These are phyloP conservation scores for Tetrapisispora arboricola DNA, from an alignment of 805 yeast genomes.

Conservation along the genomic window DNA sequence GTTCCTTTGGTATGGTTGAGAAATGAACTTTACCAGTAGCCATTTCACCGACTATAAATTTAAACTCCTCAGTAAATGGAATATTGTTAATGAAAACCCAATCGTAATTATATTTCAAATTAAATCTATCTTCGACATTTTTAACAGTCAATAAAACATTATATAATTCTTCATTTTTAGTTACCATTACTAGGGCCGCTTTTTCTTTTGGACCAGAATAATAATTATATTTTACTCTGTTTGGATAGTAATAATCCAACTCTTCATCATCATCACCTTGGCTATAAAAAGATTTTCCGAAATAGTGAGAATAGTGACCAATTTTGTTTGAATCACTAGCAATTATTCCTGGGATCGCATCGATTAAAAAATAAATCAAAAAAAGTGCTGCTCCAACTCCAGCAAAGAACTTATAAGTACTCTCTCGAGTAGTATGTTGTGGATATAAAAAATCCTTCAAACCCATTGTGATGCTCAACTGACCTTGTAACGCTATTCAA, in stretches of 20 bases:
- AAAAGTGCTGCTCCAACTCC: background rate
- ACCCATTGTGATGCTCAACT: background rate
- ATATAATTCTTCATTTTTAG: background rate
- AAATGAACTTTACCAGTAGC: constrained; percentile 38
- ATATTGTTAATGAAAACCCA: constrained; percentile 68
- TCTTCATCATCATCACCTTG: constrained; percentile 1
- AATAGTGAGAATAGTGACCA: constrained; percentile 2
- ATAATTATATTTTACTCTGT: constrained; percentile 1
- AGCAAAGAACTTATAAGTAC: background rate
- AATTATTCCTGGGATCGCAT: background rate
- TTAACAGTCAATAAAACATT: constrained; percentile 33
- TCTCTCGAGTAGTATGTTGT: background rate
- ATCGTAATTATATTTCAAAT: constrained; percentile 61
- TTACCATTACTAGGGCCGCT: constrained; percentile 1
- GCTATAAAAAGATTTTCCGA: background rate
- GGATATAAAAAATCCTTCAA: background rate
- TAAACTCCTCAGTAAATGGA: constrained; percentile 51
- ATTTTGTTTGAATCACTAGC: background rate
- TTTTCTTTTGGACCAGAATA: constrained; percentile 2
- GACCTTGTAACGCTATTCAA: too few species aligned
- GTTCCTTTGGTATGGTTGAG: constrained; percentile 32
- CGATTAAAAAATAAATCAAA: background rate
- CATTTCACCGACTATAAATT: constrained; percentile 29
- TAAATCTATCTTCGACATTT: constrained; percentile 54
- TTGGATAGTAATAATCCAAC: background rate